Evolutionary conservation across 139 green algal genomes (phyloP).

Genomic region (Pleodorina starrii): DNA sequence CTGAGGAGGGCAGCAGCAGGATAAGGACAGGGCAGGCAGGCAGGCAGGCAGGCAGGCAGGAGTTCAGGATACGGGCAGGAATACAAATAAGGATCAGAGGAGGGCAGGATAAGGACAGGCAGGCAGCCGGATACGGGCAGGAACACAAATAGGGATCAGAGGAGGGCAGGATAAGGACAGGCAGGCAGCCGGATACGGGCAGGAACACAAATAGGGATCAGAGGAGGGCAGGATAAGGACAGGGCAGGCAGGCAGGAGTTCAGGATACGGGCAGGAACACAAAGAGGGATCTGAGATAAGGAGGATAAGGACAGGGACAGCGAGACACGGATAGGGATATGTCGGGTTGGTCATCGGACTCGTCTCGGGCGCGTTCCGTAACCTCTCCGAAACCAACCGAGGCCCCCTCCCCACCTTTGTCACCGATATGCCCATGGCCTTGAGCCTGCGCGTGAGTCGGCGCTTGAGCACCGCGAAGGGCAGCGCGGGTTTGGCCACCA

Average conservation of each 20-base stretch:
- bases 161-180: neutral
- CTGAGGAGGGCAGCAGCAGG: slow-evolving; percentile 45
- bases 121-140: neutral
- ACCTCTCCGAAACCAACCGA: no score
- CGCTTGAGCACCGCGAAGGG: slow-evolving; percentile 86
- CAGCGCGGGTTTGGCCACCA: slow-evolving; percentile 85
- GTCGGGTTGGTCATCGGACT: no score
- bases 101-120: neutral
- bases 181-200: neutral
- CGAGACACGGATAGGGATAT: no score
- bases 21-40: neutral
- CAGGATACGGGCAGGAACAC: neutral
- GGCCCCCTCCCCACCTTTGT: slow-evolving; percentile 53
- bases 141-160: neutral
- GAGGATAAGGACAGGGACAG: neutral
- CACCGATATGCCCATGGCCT: slow-evolving; percentile 80
- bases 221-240: neutral
- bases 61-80: neutral
- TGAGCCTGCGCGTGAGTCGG: slow-evolving; percentile 76
- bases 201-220: neutral
- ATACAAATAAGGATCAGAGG: neutral
- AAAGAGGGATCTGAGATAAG: neutral
- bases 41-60: no score
- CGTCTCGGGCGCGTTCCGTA: no score
- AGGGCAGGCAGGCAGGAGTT: neutral